phyloP scores from a whole-genome alignment of 108 stramenopile species.

The Discostella stelligeroides region DNA sequence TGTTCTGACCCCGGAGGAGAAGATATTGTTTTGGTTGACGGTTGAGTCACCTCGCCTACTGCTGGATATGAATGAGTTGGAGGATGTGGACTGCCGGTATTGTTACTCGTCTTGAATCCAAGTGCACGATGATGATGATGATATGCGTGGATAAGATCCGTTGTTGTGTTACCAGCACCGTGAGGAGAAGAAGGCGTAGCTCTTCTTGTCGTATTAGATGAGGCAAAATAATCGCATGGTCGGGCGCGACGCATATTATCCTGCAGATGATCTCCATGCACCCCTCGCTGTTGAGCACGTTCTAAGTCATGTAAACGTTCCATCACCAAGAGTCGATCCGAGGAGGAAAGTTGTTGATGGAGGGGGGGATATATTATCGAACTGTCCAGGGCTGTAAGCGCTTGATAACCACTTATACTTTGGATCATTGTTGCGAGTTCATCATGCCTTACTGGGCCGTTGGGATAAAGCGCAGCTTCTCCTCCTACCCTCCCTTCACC shows the following conservation, averaged over 20 bases:
- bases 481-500: not conserved
- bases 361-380: conserved; percentile 10
- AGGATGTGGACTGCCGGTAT: not conserved
- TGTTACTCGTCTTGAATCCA: not conserved
- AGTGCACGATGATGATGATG: not conserved
- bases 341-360: not conserved
- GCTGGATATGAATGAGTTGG: too few relatives aligned
- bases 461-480: not conserved
- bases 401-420: not conserved
- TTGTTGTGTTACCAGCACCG: too few relatives aligned
- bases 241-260: not conserved
- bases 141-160: too few relatives aligned
- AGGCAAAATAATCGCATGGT: not conserved
- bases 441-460: conserved; percentile 22
- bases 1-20: too few relatives aligned
- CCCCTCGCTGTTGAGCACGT: conserved; percentile 17
- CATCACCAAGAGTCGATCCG: conserved; percentile 27
- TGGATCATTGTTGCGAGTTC: conserved; percentile 23
- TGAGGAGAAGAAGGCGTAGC: not conserved
- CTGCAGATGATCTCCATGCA: conserved; percentile 15
- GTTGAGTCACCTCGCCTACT: too few relatives aligned
- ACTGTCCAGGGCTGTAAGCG: not conserved
- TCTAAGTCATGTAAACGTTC: conserved; percentile 31
- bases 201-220: not conserved
- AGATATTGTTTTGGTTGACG: too few relatives aligned